Evolutionary conservation across 352 stramenopile species (phyloP).

Genomic region (Pythium utonaiense): DNA sequence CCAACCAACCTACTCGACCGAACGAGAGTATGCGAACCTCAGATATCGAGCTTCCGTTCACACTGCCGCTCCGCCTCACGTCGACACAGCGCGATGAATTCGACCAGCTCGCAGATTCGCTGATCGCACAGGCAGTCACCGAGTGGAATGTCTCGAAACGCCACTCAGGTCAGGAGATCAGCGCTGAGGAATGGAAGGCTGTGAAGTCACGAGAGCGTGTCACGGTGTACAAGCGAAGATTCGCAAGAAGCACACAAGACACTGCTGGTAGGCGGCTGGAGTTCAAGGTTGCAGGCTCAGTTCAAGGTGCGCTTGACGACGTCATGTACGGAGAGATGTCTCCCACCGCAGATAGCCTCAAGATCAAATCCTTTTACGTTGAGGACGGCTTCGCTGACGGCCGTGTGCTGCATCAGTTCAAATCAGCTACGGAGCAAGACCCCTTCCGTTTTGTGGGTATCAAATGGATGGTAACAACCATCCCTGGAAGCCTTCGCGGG

Average conservation of each 20-base stretch:
- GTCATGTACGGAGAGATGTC: constrained; percentile 54
- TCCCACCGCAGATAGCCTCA: constrained; percentile 24
- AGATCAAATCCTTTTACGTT: constrained; percentile 30
- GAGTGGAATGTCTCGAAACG: constrained; percentile 1
- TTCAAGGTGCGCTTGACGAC: constrained; percentile 54
- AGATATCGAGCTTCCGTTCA: constrained; percentile 2
- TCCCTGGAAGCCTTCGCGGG: constrained; percentile 1
- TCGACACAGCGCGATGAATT: neutral
- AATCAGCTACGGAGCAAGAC: constrained; percentile 24
- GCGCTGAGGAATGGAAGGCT: constrained; percentile 31
- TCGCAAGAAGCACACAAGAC: constrained; percentile 19
- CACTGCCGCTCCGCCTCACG: constrained; percentile 2
- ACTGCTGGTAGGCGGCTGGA: constrained; percentile 37
- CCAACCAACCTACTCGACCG: neutral
- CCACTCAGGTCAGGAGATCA: constrained; percentile 1
- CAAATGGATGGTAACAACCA: constrained; percentile 25
- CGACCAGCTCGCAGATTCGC: neutral
- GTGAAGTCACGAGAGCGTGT: constrained; percentile 33
- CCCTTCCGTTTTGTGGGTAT: constrained; percentile 21
- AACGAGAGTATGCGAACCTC: constrained; percentile 13
- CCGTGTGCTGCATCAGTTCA: constrained; percentile 42
- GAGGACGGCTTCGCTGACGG: constrained; percentile 22
- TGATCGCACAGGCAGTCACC: constrained; percentile 2
- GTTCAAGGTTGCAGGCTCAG: constrained; percentile 45
- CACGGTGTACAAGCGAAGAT: constrained; percentile 31